These are phyloP conservation scores for Hypoxylon subgilvum DNA, from an alignment of 495 filamentous ascomycete genomes.

Conservation along the genomic window DNA sequence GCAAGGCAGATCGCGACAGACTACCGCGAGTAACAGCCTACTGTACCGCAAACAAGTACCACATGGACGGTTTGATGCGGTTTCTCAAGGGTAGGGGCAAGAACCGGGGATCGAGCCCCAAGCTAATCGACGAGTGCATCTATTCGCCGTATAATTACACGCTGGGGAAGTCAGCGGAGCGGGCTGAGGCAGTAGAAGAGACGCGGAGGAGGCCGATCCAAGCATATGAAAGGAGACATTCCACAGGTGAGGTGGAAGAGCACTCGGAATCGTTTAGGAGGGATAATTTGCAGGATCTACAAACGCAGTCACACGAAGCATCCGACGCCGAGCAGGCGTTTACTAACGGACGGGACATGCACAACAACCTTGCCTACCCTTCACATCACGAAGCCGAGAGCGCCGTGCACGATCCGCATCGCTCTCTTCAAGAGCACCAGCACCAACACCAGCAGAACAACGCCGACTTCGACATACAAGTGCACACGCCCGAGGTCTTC, in stretches of 20 bases:
- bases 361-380: conserved; percentile 40
- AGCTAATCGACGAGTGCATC: conserved; percentile 94
- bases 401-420: conserved; percentile 38
- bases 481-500: conserved; percentile 92
- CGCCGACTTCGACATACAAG: conserved; percentile 70
- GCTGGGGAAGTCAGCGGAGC: conserved; percentile 42
- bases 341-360: conserved; percentile 35
- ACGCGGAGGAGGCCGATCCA: conserved; percentile 48
- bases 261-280: conserved; percentile 38
- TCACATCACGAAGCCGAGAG: conserved; percentile 30
- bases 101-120: conserved; percentile 78
- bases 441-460: conserved; percentile 28
- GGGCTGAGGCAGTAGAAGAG: conserved; percentile 39
- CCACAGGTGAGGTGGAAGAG: conserved; percentile 45
- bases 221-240: conserved; percentile 68
- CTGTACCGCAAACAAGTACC: conserved; percentile 89
- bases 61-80: conserved; percentile 82
- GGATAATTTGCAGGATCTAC: conserved; percentile 28
- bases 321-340: conserved; percentile 25
- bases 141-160: conserved; percentile 88
- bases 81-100: conserved; percentile 84
- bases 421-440: no score
- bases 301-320: conserved; percentile 23
- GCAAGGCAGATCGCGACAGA: conserved; percentile 87
- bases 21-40: conserved; percentile 94